phyloP scores from a whole-genome alignment of 2,329 filamentous ascomycete species.

The Pseudofabraea citricarpa region DNA sequence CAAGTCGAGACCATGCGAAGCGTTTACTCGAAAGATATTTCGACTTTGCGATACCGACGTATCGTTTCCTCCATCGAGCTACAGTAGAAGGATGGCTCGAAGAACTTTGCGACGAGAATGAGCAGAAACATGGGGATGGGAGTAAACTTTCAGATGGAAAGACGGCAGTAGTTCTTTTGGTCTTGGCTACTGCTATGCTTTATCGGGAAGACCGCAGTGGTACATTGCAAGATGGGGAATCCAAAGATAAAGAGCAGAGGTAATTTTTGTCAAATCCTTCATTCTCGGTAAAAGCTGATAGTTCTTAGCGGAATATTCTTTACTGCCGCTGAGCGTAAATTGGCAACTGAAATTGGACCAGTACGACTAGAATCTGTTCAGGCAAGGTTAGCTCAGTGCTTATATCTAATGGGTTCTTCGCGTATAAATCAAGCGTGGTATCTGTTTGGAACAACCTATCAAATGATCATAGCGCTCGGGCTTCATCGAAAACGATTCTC shows the following conservation, averaged over 20 bases:
- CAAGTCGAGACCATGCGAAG: slow-evolving; percentile 5
- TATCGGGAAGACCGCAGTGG: slow-evolving; percentile 28
- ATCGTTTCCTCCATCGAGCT: slow-evolving; percentile 50
- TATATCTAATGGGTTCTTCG: slow-evolving; percentile 54
- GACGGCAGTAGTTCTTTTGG: slow-evolving; percentile 40
- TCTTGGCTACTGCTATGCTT: slow-evolving; percentile 43
- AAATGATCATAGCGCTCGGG: slow-evolving; percentile 45
- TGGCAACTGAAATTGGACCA: slow-evolving; percentile 45
- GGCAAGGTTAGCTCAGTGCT: slow-evolving; percentile 49
- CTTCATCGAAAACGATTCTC: slow-evolving; percentile 36
- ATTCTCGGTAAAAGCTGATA: too few species aligned
- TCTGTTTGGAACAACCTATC: slow-evolving; percentile 51
- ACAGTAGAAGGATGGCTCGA: slow-evolving; percentile 44
- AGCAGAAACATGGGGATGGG: neutral
- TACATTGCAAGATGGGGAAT: neutral
- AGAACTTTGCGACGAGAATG: slow-evolving; percentile 23
- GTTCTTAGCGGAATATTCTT: slow-evolving; percentile 4
- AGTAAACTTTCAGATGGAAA: slow-evolving; percentile 26
- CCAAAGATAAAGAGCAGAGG: neutral
- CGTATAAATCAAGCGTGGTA: slow-evolving; percentile 58
- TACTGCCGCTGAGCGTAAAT: slow-evolving; percentile 31
- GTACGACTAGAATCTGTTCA: slow-evolving; percentile 53
- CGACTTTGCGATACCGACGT: slow-evolving; percentile 55
- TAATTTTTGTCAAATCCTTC: too few species aligned
- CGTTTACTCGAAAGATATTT: slow-evolving; percentile 48